phyloP scores from a whole-genome alignment of 306 rosid species.

The Vigna mungo region DNA sequence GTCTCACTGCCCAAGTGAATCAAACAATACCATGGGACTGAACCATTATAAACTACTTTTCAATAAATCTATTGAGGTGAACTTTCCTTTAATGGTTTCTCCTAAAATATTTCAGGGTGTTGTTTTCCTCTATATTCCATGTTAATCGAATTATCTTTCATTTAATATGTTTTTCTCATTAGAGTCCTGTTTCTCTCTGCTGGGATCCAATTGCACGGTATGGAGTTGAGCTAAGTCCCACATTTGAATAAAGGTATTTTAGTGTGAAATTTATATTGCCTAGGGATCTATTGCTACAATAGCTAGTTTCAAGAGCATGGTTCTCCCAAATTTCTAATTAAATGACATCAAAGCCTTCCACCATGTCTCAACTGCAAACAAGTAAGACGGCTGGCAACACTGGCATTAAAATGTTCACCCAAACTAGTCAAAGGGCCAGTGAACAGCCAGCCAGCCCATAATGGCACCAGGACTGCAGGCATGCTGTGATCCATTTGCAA shows the following conservation, averaged over 20 bases:
- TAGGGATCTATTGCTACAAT: too few relatives aligned
- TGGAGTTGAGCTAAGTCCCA: neutral
- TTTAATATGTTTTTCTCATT: slow-evolving; percentile 25
- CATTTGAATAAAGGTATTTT: neutral
- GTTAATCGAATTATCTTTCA: slow-evolving; percentile 5
- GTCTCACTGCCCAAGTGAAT: neutral
- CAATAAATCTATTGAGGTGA: neutral
- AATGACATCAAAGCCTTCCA: neutral
- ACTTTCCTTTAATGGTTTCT: slow-evolving; percentile 8
- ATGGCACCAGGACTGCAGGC: neutral
- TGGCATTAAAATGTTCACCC: neutral
- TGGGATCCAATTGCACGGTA: neutral
- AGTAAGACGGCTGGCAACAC: neutral
- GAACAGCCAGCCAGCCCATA: neutral
- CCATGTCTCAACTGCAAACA: neutral
- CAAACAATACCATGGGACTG: neutral
- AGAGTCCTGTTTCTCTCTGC: neutral
- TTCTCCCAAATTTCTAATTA: neutral
- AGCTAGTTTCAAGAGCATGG: neutral
- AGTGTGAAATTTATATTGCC: neutral
- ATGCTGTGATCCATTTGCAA: neutral
- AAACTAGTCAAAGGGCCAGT: neutral
- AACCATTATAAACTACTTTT: slow-evolving; percentile 1
- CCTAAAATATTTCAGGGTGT: neutral
- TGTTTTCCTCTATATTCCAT: slow-evolving; percentile 6